These are phyloP conservation scores for Neoboletus magnificus DNA, from an alignment of 768 basidiomycete species.

Conservation along the genomic window DNA sequence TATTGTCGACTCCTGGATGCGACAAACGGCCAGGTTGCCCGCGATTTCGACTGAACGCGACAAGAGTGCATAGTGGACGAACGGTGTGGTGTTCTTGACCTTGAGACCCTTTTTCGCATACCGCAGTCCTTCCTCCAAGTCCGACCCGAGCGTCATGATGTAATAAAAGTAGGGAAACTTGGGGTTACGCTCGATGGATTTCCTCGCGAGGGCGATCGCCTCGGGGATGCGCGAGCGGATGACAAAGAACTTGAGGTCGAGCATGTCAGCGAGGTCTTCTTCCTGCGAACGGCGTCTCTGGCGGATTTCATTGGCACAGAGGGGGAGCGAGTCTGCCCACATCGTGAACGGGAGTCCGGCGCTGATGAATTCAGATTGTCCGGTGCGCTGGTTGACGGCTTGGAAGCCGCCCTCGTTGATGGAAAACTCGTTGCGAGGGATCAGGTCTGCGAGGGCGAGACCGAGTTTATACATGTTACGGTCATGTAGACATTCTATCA, in stretches of 20 bases:
- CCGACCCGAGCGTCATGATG: slow-evolving; percentile 48
- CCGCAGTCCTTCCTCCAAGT: slow-evolving; percentile 50
- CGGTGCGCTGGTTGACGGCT: slow-evolving; percentile 40
- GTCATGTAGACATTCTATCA: slow-evolving; percentile 48
- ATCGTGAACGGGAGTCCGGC: slow-evolving; percentile 56
- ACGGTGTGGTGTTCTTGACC: slow-evolving; percentile 50
- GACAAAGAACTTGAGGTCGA: slow-evolving; percentile 60
- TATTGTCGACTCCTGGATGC: slow-evolving; percentile 42
- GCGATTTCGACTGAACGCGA: slow-evolving; percentile 64
- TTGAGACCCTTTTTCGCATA: slow-evolving; percentile 66
- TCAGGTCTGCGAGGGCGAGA: slow-evolving; percentile 43
- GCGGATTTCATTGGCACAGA: slow-evolving; percentile 56
- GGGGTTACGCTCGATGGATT: slow-evolving; percentile 52
- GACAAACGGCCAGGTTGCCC: slow-evolving; percentile 50
- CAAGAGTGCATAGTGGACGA: slow-evolving; percentile 53
- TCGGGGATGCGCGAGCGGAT: slow-evolving; percentile 47
- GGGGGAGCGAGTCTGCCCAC: slow-evolving; percentile 58
- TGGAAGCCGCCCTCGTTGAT: slow-evolving; percentile 57
- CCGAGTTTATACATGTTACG: slow-evolving; percentile 52
- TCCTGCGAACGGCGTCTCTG: slow-evolving; percentile 39
- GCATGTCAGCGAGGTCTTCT: slow-evolving; percentile 55
- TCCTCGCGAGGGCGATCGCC: slow-evolving; percentile 45
- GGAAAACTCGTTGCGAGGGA: slow-evolving; percentile 59
- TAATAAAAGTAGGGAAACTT: slow-evolving; percentile 64
- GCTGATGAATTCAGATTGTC: slow-evolving; percentile 39